Base-by-base conservation (phyloP, 2,329 filamentous ascomycete species). In the Alternaria triticina region DNA sequence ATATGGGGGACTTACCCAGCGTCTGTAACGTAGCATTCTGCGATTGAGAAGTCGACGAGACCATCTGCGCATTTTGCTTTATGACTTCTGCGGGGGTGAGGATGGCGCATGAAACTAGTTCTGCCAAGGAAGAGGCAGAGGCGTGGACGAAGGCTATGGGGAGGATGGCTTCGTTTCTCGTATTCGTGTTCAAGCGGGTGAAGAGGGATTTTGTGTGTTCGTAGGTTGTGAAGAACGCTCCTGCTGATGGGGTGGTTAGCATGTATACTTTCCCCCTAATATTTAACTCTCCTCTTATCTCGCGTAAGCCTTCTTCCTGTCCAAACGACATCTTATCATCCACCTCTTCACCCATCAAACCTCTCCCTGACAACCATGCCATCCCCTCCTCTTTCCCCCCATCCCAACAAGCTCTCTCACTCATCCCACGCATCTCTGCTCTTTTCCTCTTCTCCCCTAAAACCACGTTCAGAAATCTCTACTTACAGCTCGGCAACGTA, bases 61-160 rank as follows among this genome's bases (percentile, higher is more conserved):
- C 84, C 86, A 97, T 94, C 79, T 97, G 94, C 0, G 94, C 93
- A 79, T 97, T 97, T 77, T 97, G 94, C 82, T 97, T 97, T 67
- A 97, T 88, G 8, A 97, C 92, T 78, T 97, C 94, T 13, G 93
- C 93, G 0, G 94, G 94, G 0, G 94, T 95, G 36, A 97, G 87
- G 64, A 97, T 92, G 20, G 93, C 85, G 76, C 94, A 97, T 6
- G 93, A 94, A 4, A 93, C 91, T 70, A 94, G 87, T 80, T 97
- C 94, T 1, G 91, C 94, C 15, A 88, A 81, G 2, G 89, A 90
- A 1, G 93, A 96, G 12, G 93, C 90, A 4, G 87, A 80, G 6
- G 91, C 87, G 76, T 97, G 91, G 59, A 94, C 86, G 10, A 93
- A 68, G 0, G 93, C 89, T 54, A 87, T 84, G 1, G 92, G 91